Evolutionary conservation across 1,284 basidiomycete genomes (phyloP).

Genomic region (Prillingera fragicola): DNA sequence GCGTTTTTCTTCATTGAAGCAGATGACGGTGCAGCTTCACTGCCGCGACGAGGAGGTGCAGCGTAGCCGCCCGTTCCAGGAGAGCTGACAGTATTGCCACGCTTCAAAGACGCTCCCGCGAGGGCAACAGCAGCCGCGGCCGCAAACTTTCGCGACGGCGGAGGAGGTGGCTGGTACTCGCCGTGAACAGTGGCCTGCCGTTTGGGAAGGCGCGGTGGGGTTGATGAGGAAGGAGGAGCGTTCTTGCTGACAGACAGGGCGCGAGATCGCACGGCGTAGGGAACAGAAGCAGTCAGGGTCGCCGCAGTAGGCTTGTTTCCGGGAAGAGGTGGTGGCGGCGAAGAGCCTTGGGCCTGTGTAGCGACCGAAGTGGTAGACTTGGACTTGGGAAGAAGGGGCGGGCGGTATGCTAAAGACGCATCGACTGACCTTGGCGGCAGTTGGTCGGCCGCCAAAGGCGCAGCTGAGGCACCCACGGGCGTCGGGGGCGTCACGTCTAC

Average conservation of each 20-base stretch:
- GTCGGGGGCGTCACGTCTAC: background rate
- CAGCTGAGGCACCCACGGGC: background rate
- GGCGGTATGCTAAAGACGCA: background rate
- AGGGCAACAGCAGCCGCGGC: too few species aligned
- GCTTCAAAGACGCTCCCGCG: background rate
- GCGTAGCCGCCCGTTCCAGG: too few species aligned
- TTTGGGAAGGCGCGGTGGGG: background rate
- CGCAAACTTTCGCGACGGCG: slow-evolving; percentile 12
- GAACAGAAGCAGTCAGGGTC: slow-evolving; percentile 1
- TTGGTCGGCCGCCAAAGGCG: background rate
- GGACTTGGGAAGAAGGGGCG: background rate
- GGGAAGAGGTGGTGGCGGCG: slow-evolving; percentile 20
- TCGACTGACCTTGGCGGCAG: background rate
- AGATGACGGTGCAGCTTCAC: background rate
- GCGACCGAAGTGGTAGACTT: background rate
- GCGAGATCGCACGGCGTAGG: background rate
- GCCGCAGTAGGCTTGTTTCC: slow-evolving; percentile 25
- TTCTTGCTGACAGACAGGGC: background rate
- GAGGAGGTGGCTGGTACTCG: slow-evolving; percentile 10
- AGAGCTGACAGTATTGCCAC: background rate
- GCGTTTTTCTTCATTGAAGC: slow-evolving; percentile 4
- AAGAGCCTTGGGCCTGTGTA: background rate
- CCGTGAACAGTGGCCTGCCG: background rate
- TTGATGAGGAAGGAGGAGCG: background rate
- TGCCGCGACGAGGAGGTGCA: slow-evolving; percentile 7